Conservation (phyloP, 2,329 filamentous ascomycete genomes). For the Dothistroma septosporum region DNA sequence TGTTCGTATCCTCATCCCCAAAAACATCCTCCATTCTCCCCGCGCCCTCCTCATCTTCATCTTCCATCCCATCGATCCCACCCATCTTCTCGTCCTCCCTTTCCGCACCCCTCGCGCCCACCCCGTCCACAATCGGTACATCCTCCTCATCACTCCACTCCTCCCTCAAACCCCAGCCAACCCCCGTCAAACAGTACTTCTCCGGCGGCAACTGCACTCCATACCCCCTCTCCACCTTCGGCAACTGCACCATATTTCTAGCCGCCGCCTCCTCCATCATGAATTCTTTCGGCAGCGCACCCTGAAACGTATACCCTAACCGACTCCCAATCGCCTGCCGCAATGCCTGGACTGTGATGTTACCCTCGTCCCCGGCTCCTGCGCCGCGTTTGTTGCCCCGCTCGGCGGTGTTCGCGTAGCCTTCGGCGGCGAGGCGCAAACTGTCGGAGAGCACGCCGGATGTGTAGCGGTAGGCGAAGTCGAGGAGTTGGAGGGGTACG, state of each 20-base stretch:
- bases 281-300: slow-evolving; percentile 66
- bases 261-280: slow-evolving; percentile 69
- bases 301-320: slow-evolving; percentile 66
- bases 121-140: slow-evolving; percentile 44
- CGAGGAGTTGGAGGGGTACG: slow-evolving; percentile 75
- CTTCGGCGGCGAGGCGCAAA: slow-evolving; percentile 64
- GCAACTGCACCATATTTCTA: slow-evolving; percentile 62
- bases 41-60: slow-evolving; percentile 35
- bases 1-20: slow-evolving; percentile 33
- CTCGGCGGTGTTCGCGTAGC: slow-evolving; percentile 50
- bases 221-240: slow-evolving; percentile 53
- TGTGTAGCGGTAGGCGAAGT: slow-evolving; percentile 82
- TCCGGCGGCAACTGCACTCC: slow-evolving; percentile 59
- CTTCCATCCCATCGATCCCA: slow-evolving; percentile 43
- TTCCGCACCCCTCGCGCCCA: slow-evolving; percentile 32
- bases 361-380: slow-evolving; percentile 39
- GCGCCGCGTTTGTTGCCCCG: slow-evolving; percentile 20
- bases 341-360: slow-evolving; percentile 62
- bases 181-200: slow-evolving; percentile 57
- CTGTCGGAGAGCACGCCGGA: slow-evolving; percentile 67
- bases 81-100: slow-evolving; percentile 34
- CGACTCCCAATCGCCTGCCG: slow-evolving; percentile 68
- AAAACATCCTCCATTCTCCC: slow-evolving; percentile 45
- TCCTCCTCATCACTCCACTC: slow-evolving; percentile 56
- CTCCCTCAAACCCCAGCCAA: slow-evolving; percentile 54